Evolutionary conservation across 495 filamentous ascomycete species (phyloP).

Genomic region (Xylaria bambusicola): DNA sequence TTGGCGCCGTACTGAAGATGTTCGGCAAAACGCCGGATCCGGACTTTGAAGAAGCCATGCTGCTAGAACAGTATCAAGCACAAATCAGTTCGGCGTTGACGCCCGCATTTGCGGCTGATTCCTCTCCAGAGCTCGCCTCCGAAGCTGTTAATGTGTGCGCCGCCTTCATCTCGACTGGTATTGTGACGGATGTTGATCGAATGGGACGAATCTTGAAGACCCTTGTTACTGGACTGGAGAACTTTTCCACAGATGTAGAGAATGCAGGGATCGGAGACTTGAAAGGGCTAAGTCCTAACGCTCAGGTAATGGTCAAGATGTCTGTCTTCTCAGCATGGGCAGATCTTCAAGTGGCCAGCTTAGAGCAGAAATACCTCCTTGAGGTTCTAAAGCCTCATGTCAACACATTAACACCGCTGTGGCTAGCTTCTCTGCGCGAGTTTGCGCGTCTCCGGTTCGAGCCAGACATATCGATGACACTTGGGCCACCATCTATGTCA

Average conservation of each 20-base stretch:
- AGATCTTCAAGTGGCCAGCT: conserved; percentile 95
- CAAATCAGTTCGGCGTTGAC: conserved; percentile 97
- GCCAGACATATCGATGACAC: conserved; percentile 88
- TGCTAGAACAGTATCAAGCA: conserved; percentile 97
- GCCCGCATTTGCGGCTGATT: conserved; percentile 93
- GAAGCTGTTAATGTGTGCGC: conserved; percentile 98
- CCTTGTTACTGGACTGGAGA: conserved; percentile 86
- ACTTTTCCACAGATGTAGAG: conserved; percentile 82
- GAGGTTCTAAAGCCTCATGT: conserved; percentile 91
- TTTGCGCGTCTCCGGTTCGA: conserved; percentile 94
- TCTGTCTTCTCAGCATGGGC: conserved; percentile 98
- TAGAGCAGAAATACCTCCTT: conserved; percentile 85
- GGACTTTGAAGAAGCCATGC: conserved; percentile 90
- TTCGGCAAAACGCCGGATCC: conserved; percentile 96
- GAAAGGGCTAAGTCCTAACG: conserved; percentile 91
- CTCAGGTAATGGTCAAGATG: conserved; percentile 97
- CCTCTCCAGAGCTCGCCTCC: conserved; percentile 90
- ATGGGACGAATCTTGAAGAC: conserved; percentile 98
- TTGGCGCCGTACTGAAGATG: conserved; percentile 90
- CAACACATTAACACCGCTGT: conserved; percentile 82
- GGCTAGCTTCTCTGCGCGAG: conserved; percentile 90
- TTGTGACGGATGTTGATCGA: conserved; percentile 94
- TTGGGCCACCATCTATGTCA: conserved; percentile 71
- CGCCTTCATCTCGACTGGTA: conserved; percentile 92
- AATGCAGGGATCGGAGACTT: conserved; percentile 90